Evolutionary conservation across 139 green algal species (phyloP).

Genomic region (Chlamydomonas sp.): DNA sequence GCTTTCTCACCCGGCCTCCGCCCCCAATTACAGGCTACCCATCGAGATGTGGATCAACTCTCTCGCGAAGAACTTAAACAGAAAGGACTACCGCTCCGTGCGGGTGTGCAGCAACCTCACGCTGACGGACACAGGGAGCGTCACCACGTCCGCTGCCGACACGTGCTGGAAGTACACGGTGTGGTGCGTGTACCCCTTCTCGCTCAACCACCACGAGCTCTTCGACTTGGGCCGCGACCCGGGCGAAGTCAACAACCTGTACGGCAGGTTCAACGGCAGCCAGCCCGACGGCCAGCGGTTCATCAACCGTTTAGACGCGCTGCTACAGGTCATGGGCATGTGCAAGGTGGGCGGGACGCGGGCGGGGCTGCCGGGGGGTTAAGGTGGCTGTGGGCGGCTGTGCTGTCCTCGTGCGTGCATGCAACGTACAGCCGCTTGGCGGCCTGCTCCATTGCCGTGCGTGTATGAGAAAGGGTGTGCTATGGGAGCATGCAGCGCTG

Average conservation of each 20-base stretch:
- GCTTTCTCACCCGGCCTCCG: background rate
- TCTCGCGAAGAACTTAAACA: background rate
- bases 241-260: slow-evolving; percentile 29
- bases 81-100: slow-evolving; percentile 44
- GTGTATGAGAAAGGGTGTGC: too few relatives aligned
- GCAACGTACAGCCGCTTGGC: too few relatives aligned
- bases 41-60: slow-evolving; percentile 46
- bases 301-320: slow-evolving; percentile 32
- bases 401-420: too few relatives aligned
- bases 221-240: slow-evolving; percentile 40
- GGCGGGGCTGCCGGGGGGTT: too few relatives aligned
- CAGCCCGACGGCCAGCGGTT: background rate
- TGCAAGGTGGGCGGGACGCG: background rate
- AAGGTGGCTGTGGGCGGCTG: too few relatives aligned
- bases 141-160: background rate
- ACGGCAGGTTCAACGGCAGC: background rate
- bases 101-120: slow-evolving; percentile 44
- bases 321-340: slow-evolving; percentile 35
- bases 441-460: too few relatives aligned
- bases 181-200: slow-evolving; percentile 32
- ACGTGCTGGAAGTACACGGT: slow-evolving; percentile 52
- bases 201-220: slow-evolving; percentile 40
- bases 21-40: slow-evolving; percentile 6
- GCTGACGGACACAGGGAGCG: background rate
- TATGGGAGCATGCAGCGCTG: too few relatives aligned